phyloP scores from a whole-genome alignment of 2,329 filamentous ascomycete species.

The Talaromyces sp. region DNA sequence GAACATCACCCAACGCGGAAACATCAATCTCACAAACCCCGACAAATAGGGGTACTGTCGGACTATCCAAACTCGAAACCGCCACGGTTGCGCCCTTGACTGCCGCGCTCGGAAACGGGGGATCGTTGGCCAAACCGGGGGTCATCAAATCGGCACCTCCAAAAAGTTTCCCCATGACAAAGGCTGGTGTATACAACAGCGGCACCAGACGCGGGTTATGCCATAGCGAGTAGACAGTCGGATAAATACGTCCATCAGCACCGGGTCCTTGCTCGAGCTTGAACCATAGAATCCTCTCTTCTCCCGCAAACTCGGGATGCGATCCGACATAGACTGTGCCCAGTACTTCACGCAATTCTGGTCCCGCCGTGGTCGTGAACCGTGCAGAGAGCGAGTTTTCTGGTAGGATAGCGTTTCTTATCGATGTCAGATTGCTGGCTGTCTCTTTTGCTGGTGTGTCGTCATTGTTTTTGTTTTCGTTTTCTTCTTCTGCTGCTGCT shows the following conservation, averaged over 20 bases:
- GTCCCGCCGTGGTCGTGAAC: conserved; percentile 61
- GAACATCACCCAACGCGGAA: conserved; percentile 48
- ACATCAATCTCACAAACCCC: conserved; percentile 63
- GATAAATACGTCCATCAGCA: conserved; percentile 37
- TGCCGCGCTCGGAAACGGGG: conserved; percentile 57
- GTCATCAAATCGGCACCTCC: conserved; percentile 65
- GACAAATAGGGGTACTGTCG: conserved; percentile 59
- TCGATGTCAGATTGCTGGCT: conserved; percentile 42
- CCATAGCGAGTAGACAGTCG: conserved; percentile 63
- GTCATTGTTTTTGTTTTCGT: conserved; percentile 13
- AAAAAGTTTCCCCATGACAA: conserved; percentile 57
- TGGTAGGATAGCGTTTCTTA: conserved; percentile 58
- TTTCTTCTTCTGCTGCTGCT: conserved; percentile 19
- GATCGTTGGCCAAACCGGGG: conserved; percentile 59
- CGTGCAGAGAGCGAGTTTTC: conserved; percentile 59
- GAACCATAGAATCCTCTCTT: conserved; percentile 61
- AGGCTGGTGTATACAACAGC: conserved; percentile 57
- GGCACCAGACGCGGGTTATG: conserved; percentile 57
- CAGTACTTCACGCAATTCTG: conserved; percentile 55
- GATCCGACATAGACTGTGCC: conserved; percentile 62
- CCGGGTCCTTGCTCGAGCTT: conserved; percentile 52
- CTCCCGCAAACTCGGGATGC: conserved; percentile 44
- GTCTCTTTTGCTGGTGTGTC: conserved; percentile 39
- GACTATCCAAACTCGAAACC: conserved; percentile 54
- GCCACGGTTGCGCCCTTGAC: conserved; percentile 59